Conservation (phyloP, 1,139 yeast species). For the Kluyveromyces sp. region DNA sequence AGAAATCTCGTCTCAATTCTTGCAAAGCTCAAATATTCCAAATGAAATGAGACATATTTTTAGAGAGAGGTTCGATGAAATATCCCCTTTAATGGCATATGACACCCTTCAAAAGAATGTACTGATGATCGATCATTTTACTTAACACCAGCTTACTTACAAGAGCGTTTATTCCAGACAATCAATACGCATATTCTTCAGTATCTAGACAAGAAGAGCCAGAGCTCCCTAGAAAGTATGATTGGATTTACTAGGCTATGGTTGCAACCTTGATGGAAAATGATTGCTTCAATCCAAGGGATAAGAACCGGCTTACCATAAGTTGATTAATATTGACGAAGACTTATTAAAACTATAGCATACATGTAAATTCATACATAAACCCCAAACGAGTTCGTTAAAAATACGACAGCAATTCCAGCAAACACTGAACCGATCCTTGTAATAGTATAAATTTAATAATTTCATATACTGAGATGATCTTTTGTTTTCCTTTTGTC, state of each 20-base stretch:
- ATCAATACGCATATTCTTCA: conserved; percentile 21
- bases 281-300: conserved; percentile 10
- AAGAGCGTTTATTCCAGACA: conserved; percentile 26
- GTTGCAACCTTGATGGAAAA: conserved; percentile 18
- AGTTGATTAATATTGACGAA: conserved; percentile 26
- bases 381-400: conserved; percentile 28
- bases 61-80: conserved; percentile 33
- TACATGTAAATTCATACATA: conserved; percentile 16
- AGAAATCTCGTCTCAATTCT: conserved; percentile 35
- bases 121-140: conserved; percentile 23
- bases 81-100: conserved; percentile 47
- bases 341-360: conserved; percentile 22
- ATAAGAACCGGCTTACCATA: conserved; percentile 20
- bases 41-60: conserved; percentile 20
- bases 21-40: conserved; percentile 25
- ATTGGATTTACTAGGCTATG: conserved; percentile 29
- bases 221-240: conserved; percentile 24
- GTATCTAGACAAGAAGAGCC: conserved; percentile 22
- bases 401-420: conserved; percentile 23
- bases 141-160: conserved; percentile 22
- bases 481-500: conserved; percentile 6
- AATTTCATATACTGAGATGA: conserved; percentile 13
- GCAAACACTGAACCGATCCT: conserved; percentile 20
- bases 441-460: conserved; percentile 15
- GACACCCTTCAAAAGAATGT: conserved; percentile 34